Conservation (phyloP, 192 early-diverging fungal genomes). For the Backusella liffmaniae region DNA sequence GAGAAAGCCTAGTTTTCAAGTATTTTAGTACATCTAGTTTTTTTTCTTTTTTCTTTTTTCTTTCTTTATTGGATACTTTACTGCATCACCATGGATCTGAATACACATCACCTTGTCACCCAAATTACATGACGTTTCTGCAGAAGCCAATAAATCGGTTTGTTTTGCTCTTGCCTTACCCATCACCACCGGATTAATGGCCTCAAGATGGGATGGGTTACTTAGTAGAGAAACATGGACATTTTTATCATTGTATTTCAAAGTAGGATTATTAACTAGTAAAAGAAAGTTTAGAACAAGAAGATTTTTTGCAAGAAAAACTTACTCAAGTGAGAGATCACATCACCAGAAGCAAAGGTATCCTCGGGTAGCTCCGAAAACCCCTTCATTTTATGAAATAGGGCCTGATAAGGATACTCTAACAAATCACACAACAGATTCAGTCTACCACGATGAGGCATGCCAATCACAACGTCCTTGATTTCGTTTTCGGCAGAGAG, state of each 20-base stretch:
- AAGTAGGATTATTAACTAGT: constrained; percentile 71
- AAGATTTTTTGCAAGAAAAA: not conserved
- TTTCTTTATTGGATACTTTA: constrained; percentile 41
- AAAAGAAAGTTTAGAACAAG: not conserved
- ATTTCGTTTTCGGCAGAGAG: constrained; percentile 55
- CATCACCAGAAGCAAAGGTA: constrained; percentile 84
- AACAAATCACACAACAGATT: constrained; percentile 91
- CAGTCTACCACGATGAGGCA: constrained; percentile 96
- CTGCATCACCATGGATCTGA: constrained; percentile 94
- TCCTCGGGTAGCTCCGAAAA: constrained; percentile 84
- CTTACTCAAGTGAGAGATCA: constrained; percentile 79
- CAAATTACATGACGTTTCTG: constrained; percentile 70
- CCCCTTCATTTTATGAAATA: constrained; percentile 96
- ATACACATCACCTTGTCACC: constrained; percentile 94
- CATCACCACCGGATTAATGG: constrained; percentile 93
- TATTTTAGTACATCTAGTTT: not conserved
- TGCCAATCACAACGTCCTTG: constrained; percentile 89
- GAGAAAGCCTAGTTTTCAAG: constrained; percentile 55
- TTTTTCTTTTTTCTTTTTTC: constrained; percentile 23
- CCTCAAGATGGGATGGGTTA: constrained; percentile 97
- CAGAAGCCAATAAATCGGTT: constrained; percentile 68
- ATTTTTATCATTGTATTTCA: constrained; percentile 65
- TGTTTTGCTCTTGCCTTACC: constrained; percentile 96
- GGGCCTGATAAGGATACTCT: constrained; percentile 71
- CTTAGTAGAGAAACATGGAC: constrained; percentile 89